Evolutionary conservation across 768 basidiomycete species (phyloP).

Genomic region (Fistulinella prunicolor): DNA sequence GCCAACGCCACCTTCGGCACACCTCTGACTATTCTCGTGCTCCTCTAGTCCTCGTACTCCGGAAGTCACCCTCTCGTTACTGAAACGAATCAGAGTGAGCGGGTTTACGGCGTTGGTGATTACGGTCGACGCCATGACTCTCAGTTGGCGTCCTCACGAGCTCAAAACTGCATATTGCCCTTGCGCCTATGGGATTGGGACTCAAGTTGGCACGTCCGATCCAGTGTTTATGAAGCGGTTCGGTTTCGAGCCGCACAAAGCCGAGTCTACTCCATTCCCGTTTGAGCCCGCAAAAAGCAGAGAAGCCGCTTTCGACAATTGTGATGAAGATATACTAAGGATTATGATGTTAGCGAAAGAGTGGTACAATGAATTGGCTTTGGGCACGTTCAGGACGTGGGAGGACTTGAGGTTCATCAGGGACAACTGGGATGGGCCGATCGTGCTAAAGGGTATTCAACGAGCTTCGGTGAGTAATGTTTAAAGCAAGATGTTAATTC

Average conservation of each 20-base stretch:
- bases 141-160: slow-evolving; percentile 80
- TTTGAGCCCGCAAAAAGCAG: slow-evolving; percentile 48
- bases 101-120: slow-evolving; percentile 71
- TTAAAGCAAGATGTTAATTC: background rate
- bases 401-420: slow-evolving; percentile 66
- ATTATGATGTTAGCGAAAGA: slow-evolving; percentile 48
- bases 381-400: slow-evolving; percentile 65
- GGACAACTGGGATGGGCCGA: slow-evolving; percentile 73
- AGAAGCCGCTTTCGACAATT: slow-evolving; percentile 40
- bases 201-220: slow-evolving; percentile 67
- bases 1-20: background rate
- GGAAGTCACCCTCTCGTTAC: slow-evolving; percentile 60
- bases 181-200: slow-evolving; percentile 61
- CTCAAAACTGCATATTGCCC: slow-evolving; percentile 63
- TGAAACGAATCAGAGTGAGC: slow-evolving; percentile 60
- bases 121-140: slow-evolving; percentile 68
- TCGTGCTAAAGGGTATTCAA: slow-evolving; percentile 79
- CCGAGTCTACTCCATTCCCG: slow-evolving; percentile 49
- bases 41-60: slow-evolving; percentile 57
- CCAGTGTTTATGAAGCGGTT: slow-evolving; percentile 72
- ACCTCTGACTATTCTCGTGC: background rate
- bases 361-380: slow-evolving; percentile 63
- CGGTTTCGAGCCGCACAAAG: slow-evolving; percentile 41
- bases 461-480: slow-evolving; percentile 45
- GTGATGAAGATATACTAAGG: slow-evolving; percentile 43